Evolutionary conservation across 2,329 filamentous ascomycete species (phyloP).

Genomic region (Ciborinia camelliae): DNA sequence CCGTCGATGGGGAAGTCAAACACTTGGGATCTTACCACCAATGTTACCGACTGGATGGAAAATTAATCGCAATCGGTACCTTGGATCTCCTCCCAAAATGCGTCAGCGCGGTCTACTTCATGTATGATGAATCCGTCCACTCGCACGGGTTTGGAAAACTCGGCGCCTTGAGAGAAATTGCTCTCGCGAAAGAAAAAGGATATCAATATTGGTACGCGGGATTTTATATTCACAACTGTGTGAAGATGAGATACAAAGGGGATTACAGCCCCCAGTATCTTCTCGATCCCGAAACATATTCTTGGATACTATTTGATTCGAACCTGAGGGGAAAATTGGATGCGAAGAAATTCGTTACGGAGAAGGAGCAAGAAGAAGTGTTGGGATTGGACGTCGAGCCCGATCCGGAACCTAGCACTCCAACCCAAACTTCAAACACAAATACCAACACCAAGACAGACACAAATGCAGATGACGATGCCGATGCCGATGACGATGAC

Average conservation of each 20-base stretch:
- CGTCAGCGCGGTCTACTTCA: conserved; percentile 79
- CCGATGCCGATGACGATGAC: too few species aligned
- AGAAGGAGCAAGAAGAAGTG: conserved; percentile 26
- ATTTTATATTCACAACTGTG: conserved; percentile 77
- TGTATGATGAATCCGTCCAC: conserved; percentile 74
- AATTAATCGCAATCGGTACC: conserved; percentile 71
- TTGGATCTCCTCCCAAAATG: conserved; percentile 73
- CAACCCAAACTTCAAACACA: conserved; percentile 2
- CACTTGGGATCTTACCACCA: conserved; percentile 74
- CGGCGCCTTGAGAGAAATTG: conserved; percentile 69
- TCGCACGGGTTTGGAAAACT: conserved; percentile 70
- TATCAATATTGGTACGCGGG: conserved; percentile 81
- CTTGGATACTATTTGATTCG: conserved; percentile 56
- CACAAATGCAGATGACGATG: conserved; percentile 24
- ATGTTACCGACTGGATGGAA: conserved; percentile 74
- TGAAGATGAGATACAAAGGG: conserved; percentile 83
- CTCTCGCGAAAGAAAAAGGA: conserved; percentile 63
- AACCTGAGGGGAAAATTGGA: conserved; percentile 51
- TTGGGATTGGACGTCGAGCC: too few species aligned
- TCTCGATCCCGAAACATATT: conserved; percentile 63
- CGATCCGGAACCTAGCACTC: background rate
- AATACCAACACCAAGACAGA: conserved; percentile 12
- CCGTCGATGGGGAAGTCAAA: conserved; percentile 50
- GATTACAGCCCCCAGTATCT: conserved; percentile 73
- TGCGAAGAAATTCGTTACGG: conserved; percentile 31